Percentiles rank a stretch among this genome's conserved stretches.
Evolutionary conservation across 768 basidiomycete species (phyloP).

Genomic region (Hysterangium stoloniferum): DNA sequence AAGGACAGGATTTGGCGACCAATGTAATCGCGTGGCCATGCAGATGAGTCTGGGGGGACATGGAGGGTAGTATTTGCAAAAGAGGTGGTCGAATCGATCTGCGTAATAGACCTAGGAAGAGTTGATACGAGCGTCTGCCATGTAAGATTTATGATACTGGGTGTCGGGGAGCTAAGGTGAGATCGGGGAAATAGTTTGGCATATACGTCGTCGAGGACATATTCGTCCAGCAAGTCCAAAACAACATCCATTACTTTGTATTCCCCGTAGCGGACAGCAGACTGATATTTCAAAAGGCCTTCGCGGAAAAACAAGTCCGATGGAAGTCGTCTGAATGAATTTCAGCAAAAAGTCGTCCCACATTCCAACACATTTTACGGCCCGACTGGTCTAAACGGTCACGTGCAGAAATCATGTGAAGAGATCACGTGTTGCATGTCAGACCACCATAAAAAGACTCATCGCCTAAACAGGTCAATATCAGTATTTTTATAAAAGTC

Average conservation of each 20-base stretch:
- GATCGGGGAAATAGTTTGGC: slow-evolving; percentile 56
- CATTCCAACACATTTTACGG: neutral
- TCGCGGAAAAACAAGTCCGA: neutral
- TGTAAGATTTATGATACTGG: slow-evolving; percentile 29
- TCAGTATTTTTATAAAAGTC: no score
- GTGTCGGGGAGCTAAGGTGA: slow-evolving; percentile 14
- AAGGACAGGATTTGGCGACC: slow-evolving; percentile 75
- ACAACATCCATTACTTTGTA: slow-evolving; percentile 66
- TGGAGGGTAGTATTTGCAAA: slow-evolving; percentile 26
- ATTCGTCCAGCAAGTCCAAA: slow-evolving; percentile 62
- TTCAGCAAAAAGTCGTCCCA: neutral
- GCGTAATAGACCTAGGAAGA: slow-evolving; percentile 26
- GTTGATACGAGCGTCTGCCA: slow-evolving; percentile 28
- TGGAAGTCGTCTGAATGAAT: neutral
- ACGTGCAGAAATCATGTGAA: no score
- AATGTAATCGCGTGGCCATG: slow-evolving; percentile 81
- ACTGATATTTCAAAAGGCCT: neutral
- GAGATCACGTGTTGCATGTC: no score
- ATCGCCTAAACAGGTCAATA: no score
- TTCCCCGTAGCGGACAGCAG: neutral
- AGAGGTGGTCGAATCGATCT: slow-evolving; percentile 12
- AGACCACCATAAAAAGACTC: no score
- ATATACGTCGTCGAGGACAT: slow-evolving; percentile 73
- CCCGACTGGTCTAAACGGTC: no score
- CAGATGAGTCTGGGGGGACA: slow-evolving; percentile 35